phyloP scores from a whole-genome alignment of 2,329 filamentous ascomycete genomes.

The Colletotrichum tropicale region DNA sequence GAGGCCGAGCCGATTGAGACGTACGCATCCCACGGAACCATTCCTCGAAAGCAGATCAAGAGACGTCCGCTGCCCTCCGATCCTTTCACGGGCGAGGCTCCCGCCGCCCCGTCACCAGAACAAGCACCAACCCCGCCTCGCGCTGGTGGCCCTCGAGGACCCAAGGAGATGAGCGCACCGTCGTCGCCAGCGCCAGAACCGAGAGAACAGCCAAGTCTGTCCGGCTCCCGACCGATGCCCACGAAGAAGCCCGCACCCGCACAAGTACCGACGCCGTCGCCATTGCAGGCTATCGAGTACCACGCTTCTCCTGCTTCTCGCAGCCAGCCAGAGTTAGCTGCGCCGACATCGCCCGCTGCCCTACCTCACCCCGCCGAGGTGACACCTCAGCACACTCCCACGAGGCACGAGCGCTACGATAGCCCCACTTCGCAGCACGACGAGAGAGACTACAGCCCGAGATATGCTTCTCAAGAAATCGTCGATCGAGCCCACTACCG shows the following conservation, averaged over 20 bases:
- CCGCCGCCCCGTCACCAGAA: constrained; percentile 40
- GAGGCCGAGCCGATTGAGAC: neutral
- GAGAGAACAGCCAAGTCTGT: constrained; percentile 2
- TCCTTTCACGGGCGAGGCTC: constrained; percentile 65
- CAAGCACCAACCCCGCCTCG: constrained; percentile 52
- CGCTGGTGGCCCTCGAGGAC: constrained; percentile 23
- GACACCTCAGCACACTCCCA: constrained; percentile 16
- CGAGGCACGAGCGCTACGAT: constrained; percentile 36
- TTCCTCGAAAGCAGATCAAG: constrained; percentile 71
- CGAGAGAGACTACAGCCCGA: constrained; percentile 39
- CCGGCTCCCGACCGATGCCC: constrained; percentile 13
- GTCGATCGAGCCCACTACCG: constrained; percentile 42
- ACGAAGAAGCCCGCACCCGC: constrained; percentile 35
- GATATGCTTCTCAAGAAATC: constrained; percentile 28
- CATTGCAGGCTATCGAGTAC: constrained; percentile 58
- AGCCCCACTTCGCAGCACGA: constrained; percentile 37
- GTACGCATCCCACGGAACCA: constrained; percentile 40
- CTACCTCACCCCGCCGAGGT: constrained; percentile 11
- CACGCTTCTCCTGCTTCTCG: constrained; percentile 38
- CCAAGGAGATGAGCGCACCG: constrained; percentile 6
- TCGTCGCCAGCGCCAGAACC: neutral
- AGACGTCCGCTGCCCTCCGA: constrained; percentile 84
- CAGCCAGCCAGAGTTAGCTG: constrained; percentile 39
- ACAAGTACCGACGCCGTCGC: constrained; percentile 56
- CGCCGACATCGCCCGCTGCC: constrained; percentile 34